phyloP scores from a whole-genome alignment of 2,329 filamentous ascomycete species.

The Exophiala phaeomuriformis region DNA sequence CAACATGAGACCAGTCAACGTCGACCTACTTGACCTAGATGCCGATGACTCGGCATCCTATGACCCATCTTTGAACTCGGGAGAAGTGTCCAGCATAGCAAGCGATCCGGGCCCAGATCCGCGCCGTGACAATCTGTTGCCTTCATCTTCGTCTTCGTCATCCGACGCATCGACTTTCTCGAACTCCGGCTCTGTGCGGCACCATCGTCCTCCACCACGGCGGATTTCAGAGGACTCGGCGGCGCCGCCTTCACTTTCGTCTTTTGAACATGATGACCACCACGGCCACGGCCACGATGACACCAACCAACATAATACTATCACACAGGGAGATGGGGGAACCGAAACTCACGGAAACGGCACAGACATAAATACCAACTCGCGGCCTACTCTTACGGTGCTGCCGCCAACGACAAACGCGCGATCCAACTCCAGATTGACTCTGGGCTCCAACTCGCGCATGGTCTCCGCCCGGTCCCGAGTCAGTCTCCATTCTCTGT shows the following conservation, averaged over 20 bases:
- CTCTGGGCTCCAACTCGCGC: conserved; percentile 5
- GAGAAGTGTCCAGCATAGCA: conserved; percentile 9
- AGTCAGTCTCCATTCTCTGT: conserved; percentile 1
- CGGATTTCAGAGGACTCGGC: conserved; percentile 23
- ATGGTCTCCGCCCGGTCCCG: conserved; percentile 19
- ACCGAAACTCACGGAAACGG: not conserved
- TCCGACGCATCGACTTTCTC: conserved; percentile 17
- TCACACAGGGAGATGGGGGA: too few relatives aligned
- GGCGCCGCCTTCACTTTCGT: conserved; percentile 16
- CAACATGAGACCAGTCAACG: conserved; percentile 61
- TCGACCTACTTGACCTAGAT: conserved; percentile 41
- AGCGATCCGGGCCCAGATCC: too few relatives aligned
- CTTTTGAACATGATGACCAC: conserved; percentile 6
- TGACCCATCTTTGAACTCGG: not conserved
- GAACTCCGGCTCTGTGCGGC: conserved; percentile 16
- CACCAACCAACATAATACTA: too few relatives aligned
- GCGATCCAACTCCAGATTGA: conserved; percentile 6
- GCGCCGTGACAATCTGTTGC: not conserved
- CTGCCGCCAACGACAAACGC: conserved; percentile 10
- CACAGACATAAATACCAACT: not conserved
- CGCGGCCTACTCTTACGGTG: conserved; percentile 3
- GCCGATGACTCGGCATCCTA: conserved; percentile 18
- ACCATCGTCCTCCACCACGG: conserved; percentile 11
- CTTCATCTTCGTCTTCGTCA: not conserved
- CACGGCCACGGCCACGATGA: not conserved